Percentiles rank a stretch among this genome's conserved stretches.
phyloP scores from a whole-genome alignment of 2,329 filamentous ascomycete genomes.

The Trichoderma hamatum region DNA sequence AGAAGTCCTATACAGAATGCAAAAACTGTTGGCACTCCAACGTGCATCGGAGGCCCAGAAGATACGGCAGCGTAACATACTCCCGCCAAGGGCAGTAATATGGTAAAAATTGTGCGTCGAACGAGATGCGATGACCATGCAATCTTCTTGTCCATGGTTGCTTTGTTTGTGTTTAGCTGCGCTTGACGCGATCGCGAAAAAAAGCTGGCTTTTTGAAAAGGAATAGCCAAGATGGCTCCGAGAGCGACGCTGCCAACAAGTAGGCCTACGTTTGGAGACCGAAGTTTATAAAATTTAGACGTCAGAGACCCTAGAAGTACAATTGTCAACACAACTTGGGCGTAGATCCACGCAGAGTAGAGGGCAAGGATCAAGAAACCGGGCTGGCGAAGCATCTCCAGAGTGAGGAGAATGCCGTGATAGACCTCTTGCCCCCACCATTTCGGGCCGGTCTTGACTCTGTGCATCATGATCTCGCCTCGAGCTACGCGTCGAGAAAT shows the following conservation, averaged over 20 bases:
- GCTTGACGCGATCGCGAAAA: constrained; percentile 67
- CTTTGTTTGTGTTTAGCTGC: constrained; percentile 64
- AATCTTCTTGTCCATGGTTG: constrained; percentile 65
- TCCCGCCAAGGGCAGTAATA: constrained; percentile 67
- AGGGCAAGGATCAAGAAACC: constrained; percentile 72
- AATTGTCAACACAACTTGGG: constrained; percentile 73
- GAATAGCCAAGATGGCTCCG: constrained; percentile 70
- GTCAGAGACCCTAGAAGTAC: constrained; percentile 72
- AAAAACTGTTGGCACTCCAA: constrained; percentile 67
- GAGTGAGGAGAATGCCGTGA: constrained; percentile 67
- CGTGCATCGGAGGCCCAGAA: constrained; percentile 61
- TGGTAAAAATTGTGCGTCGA: constrained; percentile 68
- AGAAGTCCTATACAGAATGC: constrained; percentile 70
- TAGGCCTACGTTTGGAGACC: constrained; percentile 66
- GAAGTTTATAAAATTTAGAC: constrained; percentile 67
- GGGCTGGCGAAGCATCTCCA: constrained; percentile 72
- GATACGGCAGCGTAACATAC: constrained; percentile 70
- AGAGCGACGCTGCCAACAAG: constrained; percentile 68
- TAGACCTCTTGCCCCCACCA: constrained; percentile 79
- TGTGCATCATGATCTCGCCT: constrained; percentile 77
- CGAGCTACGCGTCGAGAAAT: constrained; percentile 64
- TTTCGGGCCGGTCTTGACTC: constrained; percentile 69
- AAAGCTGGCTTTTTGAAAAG: constrained; percentile 71
- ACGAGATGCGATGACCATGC: constrained; percentile 74
- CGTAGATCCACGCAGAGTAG: constrained; percentile 80